Evolutionary conservation across 1,284 basidiomycete species (phyloP), one percentile per base, ranked within the genome.

Genomic region (Ustilago crameri): DNA sequence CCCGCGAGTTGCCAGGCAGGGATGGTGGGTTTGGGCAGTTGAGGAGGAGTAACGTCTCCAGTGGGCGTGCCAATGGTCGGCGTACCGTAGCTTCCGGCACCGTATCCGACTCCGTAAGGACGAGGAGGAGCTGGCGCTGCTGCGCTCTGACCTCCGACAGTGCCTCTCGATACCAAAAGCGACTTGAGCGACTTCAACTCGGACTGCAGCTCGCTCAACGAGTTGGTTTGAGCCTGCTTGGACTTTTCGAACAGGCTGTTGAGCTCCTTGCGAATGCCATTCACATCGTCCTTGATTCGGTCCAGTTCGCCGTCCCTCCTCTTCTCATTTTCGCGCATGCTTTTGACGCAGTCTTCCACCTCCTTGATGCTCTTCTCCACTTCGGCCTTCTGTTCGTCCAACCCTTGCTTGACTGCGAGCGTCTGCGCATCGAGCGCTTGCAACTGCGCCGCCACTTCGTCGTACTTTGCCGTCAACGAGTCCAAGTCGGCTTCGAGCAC

Each of bases 181-280:
- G 94, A 90, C 84, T 97, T 98, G 69, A 98, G 87, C 0, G 93
- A 96, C 82, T 95, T 94, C 76, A 98, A 88, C 83, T 98, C 95
- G 76, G 93, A 90, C 81, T 98, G 95, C 17, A 98, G 87, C 71
- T 95, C 93, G 30, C 87, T 86, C 10, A 95, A 86, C 5, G 91
- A 90, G 24, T 76, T 64, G 35, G 87, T 83, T 65, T 86, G 83
- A 17, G 87, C 80, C 61, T 93, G 91, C 79, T 93, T 91, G 82
- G 92, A 93, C 85, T 93, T 95, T 65, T 96, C 93, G 62, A 98
- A 91, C 90, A 98, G 91, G 92, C 91, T 93, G 4, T 94, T 93
- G 12, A 98, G 85, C 88, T 95, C 91, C 66, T 95, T 93, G 40
- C 91, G 89, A 61, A 98, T 89, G 61, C 90, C 91, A 74, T 82